Conservation (phyloP, 2,329 filamentous ascomycete genomes). For the Coniochaeta pulveracea region DNA sequence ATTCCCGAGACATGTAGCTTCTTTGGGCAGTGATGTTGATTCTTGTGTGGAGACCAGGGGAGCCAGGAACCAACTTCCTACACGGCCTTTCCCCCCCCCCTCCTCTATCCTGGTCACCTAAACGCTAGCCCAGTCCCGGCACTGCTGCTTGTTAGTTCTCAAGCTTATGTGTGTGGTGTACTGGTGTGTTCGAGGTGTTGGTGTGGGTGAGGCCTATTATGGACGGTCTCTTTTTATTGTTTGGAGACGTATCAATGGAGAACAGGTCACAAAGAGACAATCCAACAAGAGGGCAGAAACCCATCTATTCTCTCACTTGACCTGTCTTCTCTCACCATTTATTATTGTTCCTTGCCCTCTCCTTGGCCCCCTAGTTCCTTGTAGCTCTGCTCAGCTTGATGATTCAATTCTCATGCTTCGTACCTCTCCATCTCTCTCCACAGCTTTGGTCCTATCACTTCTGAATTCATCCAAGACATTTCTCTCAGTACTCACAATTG, state of each 20-base stretch:
- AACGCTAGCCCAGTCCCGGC: no score
- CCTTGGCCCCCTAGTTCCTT: no score
- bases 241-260: constrained; percentile 7
- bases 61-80: constrained; percentile 3
- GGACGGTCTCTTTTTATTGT: constrained; percentile 2
- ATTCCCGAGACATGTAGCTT: constrained; percentile 26
- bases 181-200: no score
- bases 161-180: no score
- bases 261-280: constrained; percentile 19
- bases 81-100: not conserved
- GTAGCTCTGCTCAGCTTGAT: no score
- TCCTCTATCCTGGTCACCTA: no score
- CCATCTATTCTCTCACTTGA: no score
- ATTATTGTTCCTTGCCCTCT: constrained; percentile 9
- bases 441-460: constrained; percentile 4
- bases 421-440: constrained; percentile 1
- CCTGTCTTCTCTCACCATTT: constrained; percentile 10
- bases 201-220: no score
- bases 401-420: not conserved
- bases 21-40: no score
- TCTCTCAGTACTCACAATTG: no score
- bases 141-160: no score
- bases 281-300: constrained; percentile 13
- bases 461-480: constrained; percentile 4
- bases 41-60: no score